Base-by-base conservation (phyloP, 305 asterid species). In the Fraxinus greggii region DNA sequence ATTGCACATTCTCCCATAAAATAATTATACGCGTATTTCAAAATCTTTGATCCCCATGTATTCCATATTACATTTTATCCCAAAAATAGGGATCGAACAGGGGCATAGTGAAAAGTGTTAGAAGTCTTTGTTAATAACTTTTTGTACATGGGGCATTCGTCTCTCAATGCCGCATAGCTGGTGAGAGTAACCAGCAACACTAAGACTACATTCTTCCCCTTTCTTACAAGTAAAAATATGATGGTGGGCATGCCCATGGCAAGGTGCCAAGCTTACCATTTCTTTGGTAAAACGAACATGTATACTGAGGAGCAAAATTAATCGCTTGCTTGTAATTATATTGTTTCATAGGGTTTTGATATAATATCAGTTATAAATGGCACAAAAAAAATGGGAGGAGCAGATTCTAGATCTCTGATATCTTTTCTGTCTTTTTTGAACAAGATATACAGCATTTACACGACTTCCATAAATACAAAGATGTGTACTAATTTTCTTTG, bases 151-250 rank as follows among this genome's bases (percentile, higher is more conserved):
- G 38, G 40, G 56, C 45, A 28, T 33, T 31, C 56, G 10, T 56
- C 76, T 72, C 38, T 75, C 67, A 21, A 29, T 73, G 29, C 81
- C 19, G 40, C 77, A 40, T 59, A 8, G 82, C 78, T 74, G 76
- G 67, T 26, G 40, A 65, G 79, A 48, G 80, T 74, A 85, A 70
- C 65, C 40, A 33, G 36, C 36, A 65, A 32, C 61, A 35, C 36
- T 63, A 48, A 63, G 48, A 70, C 80, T 40, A 6, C 36, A 75
- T 24, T 56, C 84, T 56, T 56, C 42, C 72, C 48, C 31, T 54
- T 36, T 65, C 31, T 29, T 36, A 45, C 32, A 17, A 67, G 78
- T 73, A n/a, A 72, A 45, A 77, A 24, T 77, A 32, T 70, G 76
- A 70, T 70, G 76, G 76, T 32, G 42, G 76, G 40, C 42, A n/a